Percentiles rank a stretch among this genome's conserved stretches.
phyloP scores from a whole-genome alignment of 2,329 filamentous ascomycete species.

The Talaromyces sp. region DNA sequence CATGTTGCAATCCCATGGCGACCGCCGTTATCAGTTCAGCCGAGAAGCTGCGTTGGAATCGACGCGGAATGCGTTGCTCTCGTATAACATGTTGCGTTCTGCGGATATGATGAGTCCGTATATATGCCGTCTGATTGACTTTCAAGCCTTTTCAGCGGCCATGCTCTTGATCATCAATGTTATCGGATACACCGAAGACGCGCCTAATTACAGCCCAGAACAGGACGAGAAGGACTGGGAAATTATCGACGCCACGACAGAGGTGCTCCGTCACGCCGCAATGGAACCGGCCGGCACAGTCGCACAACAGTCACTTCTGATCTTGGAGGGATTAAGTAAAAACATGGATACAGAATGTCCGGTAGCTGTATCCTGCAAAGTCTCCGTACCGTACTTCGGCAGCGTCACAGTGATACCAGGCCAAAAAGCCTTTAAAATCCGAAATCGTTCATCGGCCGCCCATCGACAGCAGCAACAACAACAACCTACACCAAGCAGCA shows the following conservation, averaged over 20 bases:
- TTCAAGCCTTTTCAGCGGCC: slow-evolving; percentile 46
- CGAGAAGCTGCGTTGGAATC: slow-evolving; percentile 41
- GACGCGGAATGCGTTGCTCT: slow-evolving; percentile 39
- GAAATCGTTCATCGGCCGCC: background rate
- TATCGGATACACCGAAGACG: slow-evolving; percentile 33
- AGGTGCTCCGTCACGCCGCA: slow-evolving; percentile 33
- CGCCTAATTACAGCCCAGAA: slow-evolving; percentile 24
- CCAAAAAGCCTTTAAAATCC: slow-evolving; percentile 22
- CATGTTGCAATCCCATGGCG: slow-evolving; percentile 39
- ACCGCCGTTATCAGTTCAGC: slow-evolving; percentile 40
- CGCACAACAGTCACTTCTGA: slow-evolving; percentile 42
- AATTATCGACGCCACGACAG: slow-evolving; percentile 32
- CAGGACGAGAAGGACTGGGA: slow-evolving; percentile 38
- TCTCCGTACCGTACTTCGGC: slow-evolving; percentile 48
- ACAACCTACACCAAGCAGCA: slow-evolving; percentile 9
- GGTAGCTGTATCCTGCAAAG: slow-evolving; percentile 30
- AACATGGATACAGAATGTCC: background rate
- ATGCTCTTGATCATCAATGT: slow-evolving; percentile 46
- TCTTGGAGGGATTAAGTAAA: slow-evolving; percentile 40
- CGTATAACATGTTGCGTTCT: slow-evolving; percentile 37
- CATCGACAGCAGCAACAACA: background rate
- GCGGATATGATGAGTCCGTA: slow-evolving; percentile 30
- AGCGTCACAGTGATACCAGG: slow-evolving; percentile 39
- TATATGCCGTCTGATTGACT: slow-evolving; percentile 49
- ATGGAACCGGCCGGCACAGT: slow-evolving; percentile 39